Evolutionary conservation across 139 green algal genomes (phyloP).

Genomic region (Chlamydomonas urium): DNA sequence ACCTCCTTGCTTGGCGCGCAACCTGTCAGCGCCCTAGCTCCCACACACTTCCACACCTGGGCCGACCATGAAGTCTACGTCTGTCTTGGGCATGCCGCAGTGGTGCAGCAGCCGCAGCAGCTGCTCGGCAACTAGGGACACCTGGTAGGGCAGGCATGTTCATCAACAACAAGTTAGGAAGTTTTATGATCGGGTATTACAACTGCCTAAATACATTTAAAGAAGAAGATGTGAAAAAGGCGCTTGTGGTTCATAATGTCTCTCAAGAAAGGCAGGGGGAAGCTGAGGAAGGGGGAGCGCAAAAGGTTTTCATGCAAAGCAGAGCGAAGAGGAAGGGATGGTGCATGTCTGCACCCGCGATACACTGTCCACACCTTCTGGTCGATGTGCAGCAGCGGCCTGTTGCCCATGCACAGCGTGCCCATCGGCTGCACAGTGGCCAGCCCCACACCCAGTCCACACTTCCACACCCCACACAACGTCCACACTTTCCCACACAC

Average conservation of each 20-base stretch:
- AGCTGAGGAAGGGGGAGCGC: no score
- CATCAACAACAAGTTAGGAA: no score
- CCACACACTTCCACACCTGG: conserved; percentile 55
- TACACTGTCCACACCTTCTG: conserved; percentile 74
- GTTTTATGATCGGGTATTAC: no score
- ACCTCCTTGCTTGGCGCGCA: no score
- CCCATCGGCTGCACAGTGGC: conserved; percentile 96
- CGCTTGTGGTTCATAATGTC: no score
- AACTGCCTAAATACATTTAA: no score
- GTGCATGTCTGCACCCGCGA: no score
- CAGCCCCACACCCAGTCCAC: conserved; percentile 94
- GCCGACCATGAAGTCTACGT: conserved; percentile 88
- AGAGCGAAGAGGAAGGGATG: neutral
- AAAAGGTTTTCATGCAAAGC: no score
- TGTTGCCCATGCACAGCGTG: conserved; percentile 98
- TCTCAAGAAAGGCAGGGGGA: no score
- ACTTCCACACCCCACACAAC: neutral
- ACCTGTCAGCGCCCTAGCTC: no score
- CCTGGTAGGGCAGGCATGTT: no score
- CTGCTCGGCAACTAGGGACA: conserved; percentile 90
- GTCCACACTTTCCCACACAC: neutral
- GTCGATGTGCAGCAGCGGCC: conserved; percentile 88
- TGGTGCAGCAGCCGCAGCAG: conserved; percentile 87
- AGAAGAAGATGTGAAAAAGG: no score
- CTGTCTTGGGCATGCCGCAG: conserved; percentile 76